Evolutionary conservation across 2,329 filamentous ascomycete genomes (phyloP).

Genomic region (Fusarium abutilonis): DNA sequence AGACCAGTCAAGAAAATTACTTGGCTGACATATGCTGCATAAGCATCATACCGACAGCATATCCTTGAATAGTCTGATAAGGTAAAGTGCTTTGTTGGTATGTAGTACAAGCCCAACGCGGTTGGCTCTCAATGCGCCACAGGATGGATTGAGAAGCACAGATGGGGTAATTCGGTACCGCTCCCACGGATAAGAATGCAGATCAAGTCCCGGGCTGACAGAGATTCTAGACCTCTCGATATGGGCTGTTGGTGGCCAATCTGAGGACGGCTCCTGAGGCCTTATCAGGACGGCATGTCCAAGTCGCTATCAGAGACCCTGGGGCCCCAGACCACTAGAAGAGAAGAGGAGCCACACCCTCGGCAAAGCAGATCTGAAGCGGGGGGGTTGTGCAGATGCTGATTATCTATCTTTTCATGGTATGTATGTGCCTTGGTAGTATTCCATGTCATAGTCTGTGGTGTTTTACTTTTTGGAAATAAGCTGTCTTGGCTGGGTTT

Average conservation of each 20-base stretch:
- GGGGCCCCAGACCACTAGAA: conserved; percentile 26
- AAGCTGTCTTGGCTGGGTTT: conserved; percentile 4
- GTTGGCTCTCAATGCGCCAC: conserved; percentile 4
- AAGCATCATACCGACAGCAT: not conserved
- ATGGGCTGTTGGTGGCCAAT: conserved; percentile 20
- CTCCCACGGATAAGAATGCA: conserved; percentile 14
- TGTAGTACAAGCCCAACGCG: not conserved
- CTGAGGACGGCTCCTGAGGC: conserved; percentile 12
- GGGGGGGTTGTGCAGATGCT: conserved; percentile 18
- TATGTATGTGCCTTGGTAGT: not conserved
- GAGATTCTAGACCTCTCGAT: conserved; percentile 11
- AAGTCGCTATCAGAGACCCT: conserved; percentile 28
- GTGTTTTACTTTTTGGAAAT: conserved; percentile 2
- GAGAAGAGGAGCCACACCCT: conserved; percentile 26
- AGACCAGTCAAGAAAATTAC: not conserved
- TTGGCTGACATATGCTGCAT: not conserved
- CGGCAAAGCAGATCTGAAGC: conserved; percentile 26
- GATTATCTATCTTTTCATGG: not conserved
- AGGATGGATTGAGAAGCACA: conserved; percentile 13
- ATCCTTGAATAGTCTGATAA: conserved; percentile 4
- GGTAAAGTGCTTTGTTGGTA: not conserved
- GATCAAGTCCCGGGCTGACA: conserved; percentile 9
- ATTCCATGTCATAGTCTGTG: conserved; percentile 5
- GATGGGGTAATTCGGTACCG: conserved; percentile 26
- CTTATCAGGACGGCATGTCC: conserved; percentile 29